Evolutionary conservation across 495 filamentous ascomycete species (phyloP), one percentile per base, ranked within the genome.

Genomic region (Podospora pseudopauciseta): DNA sequence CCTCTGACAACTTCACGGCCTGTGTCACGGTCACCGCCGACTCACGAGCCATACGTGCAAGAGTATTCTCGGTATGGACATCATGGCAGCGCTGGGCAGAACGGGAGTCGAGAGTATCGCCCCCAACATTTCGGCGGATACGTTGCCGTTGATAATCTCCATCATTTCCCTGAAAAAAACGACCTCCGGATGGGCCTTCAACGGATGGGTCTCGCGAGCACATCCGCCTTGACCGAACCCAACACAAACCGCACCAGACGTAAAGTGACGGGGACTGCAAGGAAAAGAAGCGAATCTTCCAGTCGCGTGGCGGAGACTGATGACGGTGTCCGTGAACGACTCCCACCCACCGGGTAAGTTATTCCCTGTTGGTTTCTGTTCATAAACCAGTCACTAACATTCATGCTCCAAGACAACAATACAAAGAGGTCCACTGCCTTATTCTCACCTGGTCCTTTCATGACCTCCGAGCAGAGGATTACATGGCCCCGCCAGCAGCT

Each of bases 401-500:
- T 1, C 16, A 49, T 49, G 39, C 64, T 65, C 16, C 53, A 58
- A 58, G 63, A n/a, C 58, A 62, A 5, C 69, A 72, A 30, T 77
- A 77, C 68, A 67, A 55, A 20, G 62, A 75, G 39, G 75, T 77
- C 11, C 71, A 74, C 61, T 73, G 67, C 20, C 70, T 78, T 6
- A 75, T 78, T 60, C 58, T 78, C 13, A 78, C 76, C 2, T 78
- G 76, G 76, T 54, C 57, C 9, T 78, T 77, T 65, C 76, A 78
- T 59, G 76, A 78, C 53, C 64, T 78, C 2, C 66, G 73, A 7
- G 53, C 67, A 27, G 68, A 71, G 55, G 66, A 72, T 13, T 77
- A 75, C 69, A 75, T 72, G 28, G 72, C 71, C 2, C 71, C 68
- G 16, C 67, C 74, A 1, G 66, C 65, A 11, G 56, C 63, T 1